Base-by-base conservation (phyloP, 192 early-diverging fungal genomes). In the Coemansia sp. region DNA sequence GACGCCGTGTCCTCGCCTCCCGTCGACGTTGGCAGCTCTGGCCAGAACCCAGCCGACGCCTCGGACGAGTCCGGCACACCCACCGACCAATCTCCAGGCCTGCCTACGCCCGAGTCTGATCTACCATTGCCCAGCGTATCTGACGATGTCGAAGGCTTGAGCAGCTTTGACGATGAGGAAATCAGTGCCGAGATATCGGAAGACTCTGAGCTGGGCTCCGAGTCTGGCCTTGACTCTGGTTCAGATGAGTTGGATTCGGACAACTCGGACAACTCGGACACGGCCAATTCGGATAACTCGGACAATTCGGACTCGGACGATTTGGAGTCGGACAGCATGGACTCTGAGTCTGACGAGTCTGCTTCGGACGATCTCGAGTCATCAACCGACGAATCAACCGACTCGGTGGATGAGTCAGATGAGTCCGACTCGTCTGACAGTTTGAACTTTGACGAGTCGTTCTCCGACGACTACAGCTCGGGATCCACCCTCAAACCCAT, bases 351-450 rank as follows among this genome's bases (percentile, higher is more conserved):
- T 50, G n/a, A 15, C 31, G 36, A 40, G 34, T 42, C 52, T 2
- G 63, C 44, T 20, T 66, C 62, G 9, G 62, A 65, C 14, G 49
- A 66, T 2, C 28, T 56, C 48, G 48, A 51, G 21, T 55, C 54
- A 5, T 61, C 67, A 4, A 46, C 58, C 20, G 60, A 23, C 12
- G 58, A 59, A 3, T 58, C 57, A 2, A 20, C 20, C 18, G 18
- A 5, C n/a, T 26, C 26, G 26, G 5, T 26, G 26, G 26, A 26
- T 26, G 26, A 26, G n/a, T n/a, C n/a, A n/a, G n/a, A n/a, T n/a
- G n/a, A n/a, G 28, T 31, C 28, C 0, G 28, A 31, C 5, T 31
- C 28, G 28, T 31, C 7, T 4, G 21, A 23, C 49, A 18, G 18
- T 9, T 56, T 17, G 20, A 52, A 25, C 42, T 48, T 48, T 5